A percentile compares a stretch with the other conserved stretches of the same genome.
These are phyloP conservation scores for Salix viminalis DNA, from an alignment of 345 rosid genomes.

Conservation along the genomic window DNA sequence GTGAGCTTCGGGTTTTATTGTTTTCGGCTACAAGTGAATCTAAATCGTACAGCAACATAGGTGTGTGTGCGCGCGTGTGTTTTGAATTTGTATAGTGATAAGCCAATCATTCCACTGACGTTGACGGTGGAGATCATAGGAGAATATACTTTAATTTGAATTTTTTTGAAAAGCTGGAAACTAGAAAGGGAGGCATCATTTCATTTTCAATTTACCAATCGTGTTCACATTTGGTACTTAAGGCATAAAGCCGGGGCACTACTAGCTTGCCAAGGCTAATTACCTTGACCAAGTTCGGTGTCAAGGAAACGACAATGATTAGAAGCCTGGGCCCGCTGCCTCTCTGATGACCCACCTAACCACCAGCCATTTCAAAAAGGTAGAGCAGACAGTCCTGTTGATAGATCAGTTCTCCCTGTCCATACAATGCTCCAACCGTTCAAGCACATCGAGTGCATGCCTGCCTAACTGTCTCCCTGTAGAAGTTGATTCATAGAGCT, in stretches of 20 bases:
- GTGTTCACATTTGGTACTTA: too few relatives aligned
- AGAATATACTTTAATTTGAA: conserved; percentile 17
- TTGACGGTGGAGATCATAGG: conserved; percentile 2
- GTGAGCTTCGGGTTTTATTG: too few relatives aligned
- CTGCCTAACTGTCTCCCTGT: too few relatives aligned
- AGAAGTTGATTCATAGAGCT: too few relatives aligned
- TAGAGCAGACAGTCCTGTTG: too few relatives aligned
- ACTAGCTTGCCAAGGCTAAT: too few relatives aligned
- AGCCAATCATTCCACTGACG: background rate
- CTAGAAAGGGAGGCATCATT: background rate
- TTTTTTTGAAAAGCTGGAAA: background rate
- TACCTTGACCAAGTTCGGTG: background rate
- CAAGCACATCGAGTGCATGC: background rate
- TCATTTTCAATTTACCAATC: too few relatives aligned
- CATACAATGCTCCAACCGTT: background rate
- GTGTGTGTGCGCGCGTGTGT: too few relatives aligned
- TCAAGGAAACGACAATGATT: background rate
- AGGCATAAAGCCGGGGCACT: too few relatives aligned
- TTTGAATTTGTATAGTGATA: background rate
- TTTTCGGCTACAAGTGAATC: too few relatives aligned
- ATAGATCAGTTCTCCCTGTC: background rate
- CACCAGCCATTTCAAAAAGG: background rate
- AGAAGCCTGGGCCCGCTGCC: background rate
- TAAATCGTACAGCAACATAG: too few relatives aligned
- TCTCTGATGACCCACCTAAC: background rate